Base-by-base conservation (phyloP, 2,329 filamentous ascomycete genomes). In the Colletotrichum sp. region DNA sequence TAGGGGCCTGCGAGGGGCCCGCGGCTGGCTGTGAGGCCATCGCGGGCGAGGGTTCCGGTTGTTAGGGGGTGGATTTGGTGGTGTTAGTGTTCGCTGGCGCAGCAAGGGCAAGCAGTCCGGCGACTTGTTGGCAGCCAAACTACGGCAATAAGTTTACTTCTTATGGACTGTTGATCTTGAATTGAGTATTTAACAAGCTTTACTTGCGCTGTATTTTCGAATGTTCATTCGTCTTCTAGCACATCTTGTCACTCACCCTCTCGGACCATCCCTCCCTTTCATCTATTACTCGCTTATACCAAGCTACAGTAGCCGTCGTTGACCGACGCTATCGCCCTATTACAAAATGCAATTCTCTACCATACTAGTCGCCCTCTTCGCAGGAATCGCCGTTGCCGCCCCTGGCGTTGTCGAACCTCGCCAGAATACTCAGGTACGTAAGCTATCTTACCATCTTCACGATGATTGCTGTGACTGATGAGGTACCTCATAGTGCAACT, bases 341-440 rank as follows among this genome's bases (percentile, higher is more conserved):
- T 31, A 31, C 66, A 61, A 6, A 24, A 68, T 68, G 66, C 66
- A 68, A n/a, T 29, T 68, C 18, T 36, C 66, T 13, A 51, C 21
- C 24, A n/a, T 51, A 11, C 13, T 68, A 2, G 24, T 68, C 9
- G 54, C 55, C 12, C 66, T 68, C 1, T 68, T 68, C 38, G 66
- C 55, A 21, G 34, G 55, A 36, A 8, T 68, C 0, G 66, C 29
- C 18, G 13, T 16, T 3, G 66, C 66, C 27, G 11, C 24, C 34
- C 65, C 65, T 8, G 9, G n/a, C 8, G 33, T 0, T 9, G 18
- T 65, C 3, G 66, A 68, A 31, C 16, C 57, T 59, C 57, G 57
- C 57, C 57, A 59, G 11, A 34, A 21, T 11, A 59, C 57, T 8
- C 9, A 9, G 27, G 57, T 59, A 59, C 9, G 57, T 11, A 34